Percentiles rank a stretch among this genome's conserved stretches.
Evolutionary conservation across 306 rosid species (phyloP).

Genomic region (Citrullus colocynthis): DNA sequence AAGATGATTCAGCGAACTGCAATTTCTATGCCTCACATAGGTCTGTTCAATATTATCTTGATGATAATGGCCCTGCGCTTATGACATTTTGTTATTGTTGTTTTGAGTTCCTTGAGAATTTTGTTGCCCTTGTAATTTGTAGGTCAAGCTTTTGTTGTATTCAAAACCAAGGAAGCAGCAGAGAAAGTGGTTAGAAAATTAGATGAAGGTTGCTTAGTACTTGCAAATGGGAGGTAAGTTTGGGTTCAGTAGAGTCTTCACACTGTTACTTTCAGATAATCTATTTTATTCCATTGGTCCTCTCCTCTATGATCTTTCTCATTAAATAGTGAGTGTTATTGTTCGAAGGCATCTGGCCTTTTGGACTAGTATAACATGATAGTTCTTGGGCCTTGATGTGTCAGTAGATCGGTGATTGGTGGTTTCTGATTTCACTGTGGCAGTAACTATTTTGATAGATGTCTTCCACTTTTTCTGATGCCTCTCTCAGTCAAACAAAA

Average conservation of each 20-base stretch:
- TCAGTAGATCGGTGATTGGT: background rate
- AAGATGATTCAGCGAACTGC: conserved; percentile 56
- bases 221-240: conserved; percentile 77
- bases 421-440: background rate
- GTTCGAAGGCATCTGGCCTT: background rate
- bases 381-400: background rate
- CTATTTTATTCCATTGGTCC: background rate
- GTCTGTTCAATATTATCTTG: conserved; percentile 14
- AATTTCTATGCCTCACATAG: conserved; percentile 55
- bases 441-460: background rate
- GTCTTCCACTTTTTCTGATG: background rate
- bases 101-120: background rate
- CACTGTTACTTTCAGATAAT: background rate
- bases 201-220: conserved; percentile 48
- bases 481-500: no score
- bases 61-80: background rate
- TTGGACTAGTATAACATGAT: background rate
- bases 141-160: conserved; percentile 85
- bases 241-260: background rate
- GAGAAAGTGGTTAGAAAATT: conserved; percentile 39
- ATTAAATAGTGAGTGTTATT: background rate
- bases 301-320: background rate
- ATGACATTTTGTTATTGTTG: background rate
- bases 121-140: conserved; percentile 5
- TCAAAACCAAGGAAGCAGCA: conserved; percentile 50